These are phyloP conservation scores for Punica granatum DNA, from an alignment of 345 rosid species.

Conservation along the genomic window DNA sequence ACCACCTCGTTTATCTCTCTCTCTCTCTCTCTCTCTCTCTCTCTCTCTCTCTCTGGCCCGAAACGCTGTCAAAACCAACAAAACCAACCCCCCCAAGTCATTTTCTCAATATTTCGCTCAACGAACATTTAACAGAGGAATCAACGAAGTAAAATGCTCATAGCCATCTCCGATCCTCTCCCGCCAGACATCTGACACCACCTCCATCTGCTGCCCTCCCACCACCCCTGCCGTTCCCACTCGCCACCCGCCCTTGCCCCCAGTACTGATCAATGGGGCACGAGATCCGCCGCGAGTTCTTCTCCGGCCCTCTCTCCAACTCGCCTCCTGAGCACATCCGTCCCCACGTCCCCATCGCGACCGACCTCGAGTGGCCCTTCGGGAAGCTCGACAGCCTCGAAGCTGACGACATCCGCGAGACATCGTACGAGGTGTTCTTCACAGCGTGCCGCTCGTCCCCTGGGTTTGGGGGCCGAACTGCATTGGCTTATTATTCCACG, in stretches of 20 bases:
- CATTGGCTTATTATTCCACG: constrained; percentile 54
- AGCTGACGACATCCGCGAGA: constrained; percentile 61
- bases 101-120: constrained; percentile 20
- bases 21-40: neutral
- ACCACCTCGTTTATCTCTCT: neutral
- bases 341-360: constrained; percentile 13
- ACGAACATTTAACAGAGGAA: neutral
- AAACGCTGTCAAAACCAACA: constrained; percentile 6
- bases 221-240: neutral
- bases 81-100: constrained; percentile 20
- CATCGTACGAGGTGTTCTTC: constrained; percentile 87
- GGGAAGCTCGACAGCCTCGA: constrained; percentile 48
- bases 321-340: constrained; percentile 32
- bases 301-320: constrained; percentile 17
- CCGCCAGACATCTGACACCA: neutral
- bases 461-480: constrained; percentile 68
- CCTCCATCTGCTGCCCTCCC: neutral
- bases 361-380: constrained; percentile 76
- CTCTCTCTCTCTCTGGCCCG: constrained; percentile 1
- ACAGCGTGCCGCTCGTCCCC: constrained; percentile 82
- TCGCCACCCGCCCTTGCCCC: neutral
- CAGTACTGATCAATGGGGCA: neutral
- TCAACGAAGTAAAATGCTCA: neutral
- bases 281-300: constrained; percentile 8
- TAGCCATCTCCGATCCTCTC: neutral